Evolutionary conservation across 2,329 filamentous ascomycete genomes (phyloP).

Genomic region (Xylariomycetidae sp.): DNA sequence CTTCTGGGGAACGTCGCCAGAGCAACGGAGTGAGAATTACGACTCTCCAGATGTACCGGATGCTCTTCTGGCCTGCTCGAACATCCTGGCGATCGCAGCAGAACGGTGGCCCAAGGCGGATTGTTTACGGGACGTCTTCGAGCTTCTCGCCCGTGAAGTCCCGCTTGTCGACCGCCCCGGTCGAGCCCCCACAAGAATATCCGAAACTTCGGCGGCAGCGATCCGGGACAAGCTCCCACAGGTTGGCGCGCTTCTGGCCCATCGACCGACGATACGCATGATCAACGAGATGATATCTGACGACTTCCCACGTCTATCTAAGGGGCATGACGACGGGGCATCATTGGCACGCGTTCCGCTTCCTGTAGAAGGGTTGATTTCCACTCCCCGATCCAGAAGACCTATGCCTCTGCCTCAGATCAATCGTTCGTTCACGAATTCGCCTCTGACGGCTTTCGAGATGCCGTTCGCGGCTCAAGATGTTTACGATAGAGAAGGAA

Average conservation of each 20-base stretch:
- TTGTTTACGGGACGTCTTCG: slow-evolving; percentile 30
- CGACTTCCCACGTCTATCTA: slow-evolving; percentile 5
- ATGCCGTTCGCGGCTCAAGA: not conserved
- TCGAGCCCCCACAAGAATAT: slow-evolving; percentile 5
- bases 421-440: not conserved
- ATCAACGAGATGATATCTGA: slow-evolving; percentile 13
- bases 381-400: not conserved
- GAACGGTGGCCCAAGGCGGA: slow-evolving; percentile 31
- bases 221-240: slow-evolving; percentile 2
- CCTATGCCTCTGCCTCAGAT: not conserved
- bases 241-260: slow-evolving; percentile 9
- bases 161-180: slow-evolving; percentile 8
- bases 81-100: slow-evolving; percentile 30
- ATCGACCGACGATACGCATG: slow-evolving; percentile 14
- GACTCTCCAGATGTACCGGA: slow-evolving; percentile 25
- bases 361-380: not conserved
- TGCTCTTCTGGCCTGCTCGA: slow-evolving; percentile 30
- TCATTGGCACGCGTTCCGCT: not conserved
- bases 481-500: not conserved
- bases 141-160: slow-evolving; percentile 24
- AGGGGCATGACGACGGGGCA: not conserved
- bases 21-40: slow-evolving; percentile 23
- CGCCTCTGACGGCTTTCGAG: not conserved
- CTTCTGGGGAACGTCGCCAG: slow-evolving; percentile 29
- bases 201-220: not conserved